Conservation (phyloP, 768 basidiomycete species). For the Russula ochroleuca region DNA sequence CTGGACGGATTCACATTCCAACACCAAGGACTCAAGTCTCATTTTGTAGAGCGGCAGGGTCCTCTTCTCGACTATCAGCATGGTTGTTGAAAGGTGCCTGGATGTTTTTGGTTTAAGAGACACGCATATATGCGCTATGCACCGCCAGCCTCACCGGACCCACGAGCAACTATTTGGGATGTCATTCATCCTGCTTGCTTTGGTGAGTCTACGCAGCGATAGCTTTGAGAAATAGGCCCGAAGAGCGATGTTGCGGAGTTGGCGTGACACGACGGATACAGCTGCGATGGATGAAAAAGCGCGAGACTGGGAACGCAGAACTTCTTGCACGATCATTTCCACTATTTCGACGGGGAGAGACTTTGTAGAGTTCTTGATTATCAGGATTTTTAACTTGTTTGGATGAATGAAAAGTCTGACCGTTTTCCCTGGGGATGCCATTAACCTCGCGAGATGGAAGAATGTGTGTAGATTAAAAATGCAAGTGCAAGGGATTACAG, state of each 20-base stretch:
- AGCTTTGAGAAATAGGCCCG: conserved; percentile 31
- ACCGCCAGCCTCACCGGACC: conserved; percentile 31
- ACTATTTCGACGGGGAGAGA: conserved; percentile 31
- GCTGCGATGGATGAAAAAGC: conserved; percentile 30
- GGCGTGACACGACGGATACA: conserved; percentile 32
- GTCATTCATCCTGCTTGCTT: conserved; percentile 16
- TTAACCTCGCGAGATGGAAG: not conserved
- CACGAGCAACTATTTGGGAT: conserved; percentile 30
- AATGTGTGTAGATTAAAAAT: not conserved
- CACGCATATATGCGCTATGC: conserved; percentile 22
- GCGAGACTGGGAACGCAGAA: conserved; percentile 23
- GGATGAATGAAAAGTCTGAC: not conserved
- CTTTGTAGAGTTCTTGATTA: not conserved
- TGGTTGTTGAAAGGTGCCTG: conserved; percentile 25
- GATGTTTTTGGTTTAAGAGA: conserved; percentile 4
- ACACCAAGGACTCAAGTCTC: conserved; percentile 26
- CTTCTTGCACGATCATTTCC: conserved; percentile 29
- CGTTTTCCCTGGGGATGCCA: not conserved
- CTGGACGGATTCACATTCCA: conserved; percentile 23
- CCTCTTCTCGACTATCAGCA: conserved; percentile 19
- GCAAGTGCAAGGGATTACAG: not conserved
- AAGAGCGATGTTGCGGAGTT: conserved; percentile 33
- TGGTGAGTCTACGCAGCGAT: conserved; percentile 25
- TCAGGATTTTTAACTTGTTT: not conserved
- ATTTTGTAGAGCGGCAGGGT: conserved; percentile 10